These are phyloP conservation scores for Thalassiosira oceanica DNA, from an alignment of 352 stramenopile genomes.

Conservation along the genomic window DNA sequence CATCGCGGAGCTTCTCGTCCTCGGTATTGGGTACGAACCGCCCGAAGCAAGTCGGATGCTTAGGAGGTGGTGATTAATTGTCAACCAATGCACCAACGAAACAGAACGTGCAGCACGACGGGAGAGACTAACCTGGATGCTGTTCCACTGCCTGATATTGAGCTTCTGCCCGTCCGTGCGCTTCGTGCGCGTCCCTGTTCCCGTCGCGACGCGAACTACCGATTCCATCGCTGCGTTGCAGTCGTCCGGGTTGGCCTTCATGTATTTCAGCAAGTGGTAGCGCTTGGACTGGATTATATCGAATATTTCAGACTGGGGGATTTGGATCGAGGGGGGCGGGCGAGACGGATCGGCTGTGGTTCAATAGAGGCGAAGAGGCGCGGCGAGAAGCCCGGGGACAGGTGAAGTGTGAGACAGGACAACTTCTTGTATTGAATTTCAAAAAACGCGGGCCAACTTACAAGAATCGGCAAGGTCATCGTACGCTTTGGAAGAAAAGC, in stretches of 20 bases:
- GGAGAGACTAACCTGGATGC: no score
- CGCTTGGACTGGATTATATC: constrained; percentile 86
- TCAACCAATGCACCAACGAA: no score
- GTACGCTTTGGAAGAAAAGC: constrained; percentile 82
- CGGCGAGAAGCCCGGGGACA: no score
- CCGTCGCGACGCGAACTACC: constrained; percentile 84
- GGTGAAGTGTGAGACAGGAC: no score
- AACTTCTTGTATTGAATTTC: no score
- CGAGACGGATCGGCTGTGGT: constrained; percentile 77
- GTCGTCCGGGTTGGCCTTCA: constrained; percentile 79
- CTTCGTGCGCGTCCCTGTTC: constrained; percentile 76
- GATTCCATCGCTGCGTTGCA: constrained; percentile 84
- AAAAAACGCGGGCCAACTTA: no score
- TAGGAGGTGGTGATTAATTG: no score
- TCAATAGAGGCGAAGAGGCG: no score
- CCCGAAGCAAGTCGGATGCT: constrained; percentile 79
- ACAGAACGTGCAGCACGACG: no score
- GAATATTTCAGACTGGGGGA: constrained; percentile 89
- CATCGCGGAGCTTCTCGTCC: constrained; percentile 80
- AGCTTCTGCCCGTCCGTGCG: constrained; percentile 62
- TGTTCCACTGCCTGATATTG: constrained; percentile 83
- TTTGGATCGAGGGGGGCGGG: constrained; percentile 82
- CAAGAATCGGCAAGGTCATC: constrained; percentile 81
- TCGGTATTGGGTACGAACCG: constrained; percentile 82
- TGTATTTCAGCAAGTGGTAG: constrained; percentile 86